Base-by-base conservation (phyloP, 2,329 filamentous ascomycete genomes). In the Penicillium sp. region DNA sequence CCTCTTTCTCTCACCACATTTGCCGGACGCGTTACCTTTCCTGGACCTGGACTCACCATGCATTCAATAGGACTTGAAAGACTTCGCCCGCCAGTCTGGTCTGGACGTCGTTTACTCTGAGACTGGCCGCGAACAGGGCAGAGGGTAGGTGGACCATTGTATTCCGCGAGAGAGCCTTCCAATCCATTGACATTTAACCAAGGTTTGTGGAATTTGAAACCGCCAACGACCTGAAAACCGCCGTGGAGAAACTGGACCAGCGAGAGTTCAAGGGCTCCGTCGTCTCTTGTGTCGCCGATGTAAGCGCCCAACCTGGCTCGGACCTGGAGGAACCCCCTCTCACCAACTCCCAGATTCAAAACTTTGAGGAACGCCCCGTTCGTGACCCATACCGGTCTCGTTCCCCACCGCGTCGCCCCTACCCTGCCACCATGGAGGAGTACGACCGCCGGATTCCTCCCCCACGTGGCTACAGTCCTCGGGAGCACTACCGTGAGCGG, bases 191-290 rank as follows among this genome's bases (percentile, higher is more conserved):
- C 66, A 62, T 53, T 57, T 45, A 44, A 53, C 21, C 56, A 72
- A 97, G 93, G 70, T 97, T 97, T 75, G 93, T 99, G 72, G 94
- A 99, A 75, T 99, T 97, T 71, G 94, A 99, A 79, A 96, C 91
- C 61, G 89, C 89, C 58, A 87, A 86, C 65, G 94, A 99, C 71
- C 81, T 99, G 58, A 91, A 90, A 73, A 88, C 88, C 59, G 94
- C 94, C 53, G 91, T 97, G 56, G 92, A 97, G 75, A 97, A 97
- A 78, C 89, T 99, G 62, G 92, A 97, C 75, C 87, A 87, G 65
- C 88, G 87, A 72, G 92, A 96, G 71, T 97, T 97, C 78, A 97
- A 97, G 81, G 92, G 91, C 68, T 86, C 87, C 64, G 84, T 86
- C 64, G 93, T 99, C 66, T 87, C 84, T 65, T 99, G 94, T 77